Evolutionary conservation across 176 grass and related monocot genomes (phyloP).

Genomic region (Hyparrhenia diplandra): DNA sequence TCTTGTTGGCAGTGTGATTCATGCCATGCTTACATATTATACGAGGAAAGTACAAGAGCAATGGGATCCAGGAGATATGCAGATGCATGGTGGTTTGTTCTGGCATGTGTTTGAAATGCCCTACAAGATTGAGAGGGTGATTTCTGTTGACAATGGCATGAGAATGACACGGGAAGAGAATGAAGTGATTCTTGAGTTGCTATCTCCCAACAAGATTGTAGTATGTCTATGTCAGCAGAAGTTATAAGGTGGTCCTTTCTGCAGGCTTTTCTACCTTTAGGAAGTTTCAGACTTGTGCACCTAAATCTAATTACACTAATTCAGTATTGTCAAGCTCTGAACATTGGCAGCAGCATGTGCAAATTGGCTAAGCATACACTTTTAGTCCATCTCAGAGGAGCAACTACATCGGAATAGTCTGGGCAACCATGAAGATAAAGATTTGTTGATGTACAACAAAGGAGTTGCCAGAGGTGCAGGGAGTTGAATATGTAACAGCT

Average conservation of each 20-base stretch:
- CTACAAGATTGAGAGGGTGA: too few species aligned
- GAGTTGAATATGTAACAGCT: background rate
- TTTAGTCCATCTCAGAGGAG: background rate
- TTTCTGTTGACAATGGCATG: too few species aligned
- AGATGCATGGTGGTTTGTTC: too few species aligned
- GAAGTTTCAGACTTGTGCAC: background rate
- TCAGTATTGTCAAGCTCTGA: background rate
- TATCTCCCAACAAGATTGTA: background rate
- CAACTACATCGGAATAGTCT: background rate
- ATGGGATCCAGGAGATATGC: too few species aligned
- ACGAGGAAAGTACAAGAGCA: too few species aligned
- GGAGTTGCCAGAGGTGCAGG: background rate
- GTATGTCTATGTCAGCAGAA: background rate
- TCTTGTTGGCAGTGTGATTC: too few species aligned
- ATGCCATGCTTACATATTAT: too few species aligned
- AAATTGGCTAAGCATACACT: background rate
- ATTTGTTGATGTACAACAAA: background rate
- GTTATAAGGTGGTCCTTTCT: background rate
- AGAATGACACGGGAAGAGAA: background rate
- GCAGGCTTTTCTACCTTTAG: background rate
- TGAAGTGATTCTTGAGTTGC: background rate
- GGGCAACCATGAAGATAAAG: background rate
- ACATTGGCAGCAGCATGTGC: background rate
- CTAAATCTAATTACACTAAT: background rate
- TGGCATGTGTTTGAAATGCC: too few species aligned